Conservation (phyloP, 768 basidiomycete genomes). For the Sutorius australiensis region DNA sequence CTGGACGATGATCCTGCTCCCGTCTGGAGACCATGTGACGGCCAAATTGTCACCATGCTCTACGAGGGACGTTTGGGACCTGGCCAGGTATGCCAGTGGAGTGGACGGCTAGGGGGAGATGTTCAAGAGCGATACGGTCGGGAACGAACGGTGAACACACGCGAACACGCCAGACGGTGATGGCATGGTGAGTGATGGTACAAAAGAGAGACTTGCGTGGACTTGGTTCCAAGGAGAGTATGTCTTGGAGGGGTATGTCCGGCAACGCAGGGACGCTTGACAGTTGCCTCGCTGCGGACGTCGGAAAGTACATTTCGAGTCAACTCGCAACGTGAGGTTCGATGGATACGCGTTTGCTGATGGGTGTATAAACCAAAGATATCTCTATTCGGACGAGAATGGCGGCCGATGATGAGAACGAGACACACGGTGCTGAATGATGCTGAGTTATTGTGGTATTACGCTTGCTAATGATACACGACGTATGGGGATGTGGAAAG, state of each 20-base stretch:
- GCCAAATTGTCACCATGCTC: constrained; percentile 81
- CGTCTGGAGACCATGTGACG: constrained; percentile 82
- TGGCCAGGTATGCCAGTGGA: constrained; percentile 66
- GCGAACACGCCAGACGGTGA: constrained; percentile 80
- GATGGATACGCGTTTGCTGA: neutral
- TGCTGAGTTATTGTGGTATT: constrained; percentile 19
- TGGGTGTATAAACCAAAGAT: constrained; percentile 5
- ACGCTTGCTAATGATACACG: constrained; percentile 34
- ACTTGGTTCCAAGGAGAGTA: constrained; percentile 58
- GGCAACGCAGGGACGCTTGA: constrained; percentile 68
- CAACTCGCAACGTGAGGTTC: neutral
- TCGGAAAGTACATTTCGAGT: constrained; percentile 76
- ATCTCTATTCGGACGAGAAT: neutral
- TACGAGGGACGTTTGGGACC: constrained; percentile 70
- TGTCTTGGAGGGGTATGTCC: constrained; percentile 52
- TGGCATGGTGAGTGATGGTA: constrained; percentile 62
- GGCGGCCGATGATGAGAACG: constrained; percentile 11
- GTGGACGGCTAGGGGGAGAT: constrained; percentile 54
- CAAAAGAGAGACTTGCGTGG: constrained; percentile 78
- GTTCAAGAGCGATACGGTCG: neutral
- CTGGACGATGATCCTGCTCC: constrained; percentile 72
- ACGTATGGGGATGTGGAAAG: constrained; percentile 13
- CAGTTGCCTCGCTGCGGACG: constrained; percentile 70
- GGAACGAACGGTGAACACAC: constrained; percentile 40
- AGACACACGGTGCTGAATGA: constrained; percentile 2